Evolutionary conservation across 1,284 basidiomycete genomes (phyloP), one percentile per base, ranked within the genome.

Genomic region (Mycena citricolor): DNA sequence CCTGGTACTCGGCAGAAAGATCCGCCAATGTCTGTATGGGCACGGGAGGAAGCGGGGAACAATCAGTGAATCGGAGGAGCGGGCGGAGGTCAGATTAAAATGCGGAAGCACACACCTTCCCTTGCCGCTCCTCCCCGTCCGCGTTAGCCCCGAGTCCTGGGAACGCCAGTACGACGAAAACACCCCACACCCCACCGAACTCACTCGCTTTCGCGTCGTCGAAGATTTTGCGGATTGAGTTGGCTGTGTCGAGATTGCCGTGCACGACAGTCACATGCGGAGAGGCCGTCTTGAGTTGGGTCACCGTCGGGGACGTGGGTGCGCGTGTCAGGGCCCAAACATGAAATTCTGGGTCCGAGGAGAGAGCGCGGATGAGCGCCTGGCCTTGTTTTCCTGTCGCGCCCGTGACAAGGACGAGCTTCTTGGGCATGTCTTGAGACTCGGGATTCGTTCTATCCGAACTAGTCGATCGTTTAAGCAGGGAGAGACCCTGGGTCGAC

Each of bases 351-450:
- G 11, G 47, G 25, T 25, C 32, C 49, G 54, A 49, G 8, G 39
- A 17, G 38, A 68, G 49, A 24, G 66, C 55, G 11, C 54, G 40
- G 31, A 71, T 57, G 29, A 71, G 54, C 8, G 66, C 56, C 19
- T 57, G 52, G 25, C 71, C 71, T 59, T 73, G 71, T 45, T 67
- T 67, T 14, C 71, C 71, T 5, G 71, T 73, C 5, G 69, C 69
- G 14, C 70, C 70, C 29, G 61, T 59, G 35, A 74, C 60, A 35
- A 73, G 63, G 39, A 73, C 59, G 17, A 48, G 49, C 44, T 56
- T 60, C 31, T 35, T 39, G 17, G n/a, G 14, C 47, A 45, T 49
- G 14, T 31, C 23, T 43, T 40, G 51, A 11, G 24, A 26, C 31
- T 20, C n/a, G n/a, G n/a, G n/a, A n/a, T n/a, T n/a, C n/a, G n/a